Evolutionary conservation across 2,329 filamentous ascomycete species (phyloP).

Genomic region (Diaporthe sp.): DNA sequence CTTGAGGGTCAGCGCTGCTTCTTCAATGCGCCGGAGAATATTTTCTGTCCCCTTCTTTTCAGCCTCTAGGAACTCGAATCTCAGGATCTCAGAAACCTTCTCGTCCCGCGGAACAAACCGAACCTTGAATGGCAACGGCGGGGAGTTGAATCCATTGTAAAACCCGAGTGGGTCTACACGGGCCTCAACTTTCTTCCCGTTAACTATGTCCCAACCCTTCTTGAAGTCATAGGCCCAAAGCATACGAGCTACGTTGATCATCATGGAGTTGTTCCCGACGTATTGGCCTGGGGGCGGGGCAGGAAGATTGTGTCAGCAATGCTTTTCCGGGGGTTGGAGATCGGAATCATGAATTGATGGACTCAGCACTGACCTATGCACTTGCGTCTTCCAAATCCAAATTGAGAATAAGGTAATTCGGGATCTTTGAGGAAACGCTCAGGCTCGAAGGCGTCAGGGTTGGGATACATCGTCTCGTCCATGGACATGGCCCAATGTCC

Average conservation of each 20-base stretch:
- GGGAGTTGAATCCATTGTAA: constrained; percentile 22
- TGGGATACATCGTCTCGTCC: constrained; percentile 60
- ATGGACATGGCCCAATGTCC: constrained; percentile 52
- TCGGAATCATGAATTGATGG: background rate
- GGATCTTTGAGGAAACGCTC: constrained; percentile 50
- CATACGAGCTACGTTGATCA: constrained; percentile 2
- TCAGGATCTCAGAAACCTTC: background rate
- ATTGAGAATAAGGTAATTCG: background rate
- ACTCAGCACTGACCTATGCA: constrained; percentile 1
- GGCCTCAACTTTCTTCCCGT: constrained; percentile 9
- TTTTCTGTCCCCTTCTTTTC: background rate
- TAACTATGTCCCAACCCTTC: background rate
- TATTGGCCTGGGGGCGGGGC: background rate
- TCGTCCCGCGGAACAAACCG: constrained; percentile 1
- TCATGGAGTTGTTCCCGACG: constrained; percentile 8
- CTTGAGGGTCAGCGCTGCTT: background rate
- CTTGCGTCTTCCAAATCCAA: constrained; percentile 12
- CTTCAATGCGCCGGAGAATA: constrained; percentile 13
- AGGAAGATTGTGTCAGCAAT: background rate
- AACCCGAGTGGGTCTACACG: constrained; percentile 17
- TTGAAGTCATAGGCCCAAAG: constrained; percentile 17
- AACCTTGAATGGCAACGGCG: constrained; percentile 8
- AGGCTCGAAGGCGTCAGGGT: constrained; percentile 60
- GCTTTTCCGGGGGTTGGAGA: no score
- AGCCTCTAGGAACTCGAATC: background rate